Conservation (phyloP, 768 basidiomycete genomes). For the Leccinum incarnatum region DNA sequence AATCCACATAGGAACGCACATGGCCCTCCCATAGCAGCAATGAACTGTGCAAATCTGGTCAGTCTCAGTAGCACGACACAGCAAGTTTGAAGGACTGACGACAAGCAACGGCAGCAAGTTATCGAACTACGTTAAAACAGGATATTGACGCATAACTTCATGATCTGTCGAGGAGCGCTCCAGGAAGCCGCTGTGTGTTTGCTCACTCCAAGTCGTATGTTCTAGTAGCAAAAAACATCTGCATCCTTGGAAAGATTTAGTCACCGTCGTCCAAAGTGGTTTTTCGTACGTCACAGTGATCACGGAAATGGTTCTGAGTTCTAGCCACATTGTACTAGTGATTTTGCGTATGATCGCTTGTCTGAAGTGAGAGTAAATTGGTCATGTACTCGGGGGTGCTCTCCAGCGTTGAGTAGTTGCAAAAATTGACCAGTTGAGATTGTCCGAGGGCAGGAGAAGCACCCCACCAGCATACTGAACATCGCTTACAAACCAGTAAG, state of each 20-base stretch:
- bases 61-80: neutral
- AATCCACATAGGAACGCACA: neutral
- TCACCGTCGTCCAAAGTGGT: neutral
- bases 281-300: neutral
- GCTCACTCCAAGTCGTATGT: constrained; percentile 3
- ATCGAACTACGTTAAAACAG: neutral
- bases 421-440: neutral
- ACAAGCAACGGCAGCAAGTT: neutral
- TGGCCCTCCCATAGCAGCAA: constrained; percentile 2
- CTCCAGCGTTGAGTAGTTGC: neutral
- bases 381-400: neutral
- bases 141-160: constrained; percentile 5
- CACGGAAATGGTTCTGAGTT: neutral
- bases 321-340: neutral
- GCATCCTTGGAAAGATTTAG: constrained; percentile 1
- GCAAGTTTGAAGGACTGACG: neutral
- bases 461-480: neutral
- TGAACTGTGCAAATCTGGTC: neutral
- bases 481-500: neutral
- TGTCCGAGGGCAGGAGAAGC: neutral
- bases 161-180: neutral
- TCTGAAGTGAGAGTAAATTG: neutral
- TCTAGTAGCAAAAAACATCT: constrained; percentile 4
- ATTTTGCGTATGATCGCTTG: no score
- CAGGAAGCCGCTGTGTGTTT: neutral